Evolutionary conservation across 257 asterid species (phyloP).

Genomic region (Ocimum tenuiflorum): DNA sequence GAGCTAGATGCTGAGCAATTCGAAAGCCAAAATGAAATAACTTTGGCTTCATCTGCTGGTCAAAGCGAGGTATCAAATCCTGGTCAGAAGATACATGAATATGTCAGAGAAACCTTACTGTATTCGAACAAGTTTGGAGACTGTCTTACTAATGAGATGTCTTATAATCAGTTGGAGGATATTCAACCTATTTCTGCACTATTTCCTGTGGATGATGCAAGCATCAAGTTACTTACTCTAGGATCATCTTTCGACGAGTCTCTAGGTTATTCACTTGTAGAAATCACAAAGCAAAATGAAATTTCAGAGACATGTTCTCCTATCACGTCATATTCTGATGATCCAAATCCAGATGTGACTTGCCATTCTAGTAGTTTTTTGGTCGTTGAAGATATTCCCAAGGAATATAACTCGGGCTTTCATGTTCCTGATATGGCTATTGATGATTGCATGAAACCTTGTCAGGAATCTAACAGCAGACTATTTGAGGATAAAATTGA

Average conservation of each 20-base stretch:
- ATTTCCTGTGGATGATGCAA: too few species aligned
- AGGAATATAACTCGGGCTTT: slow-evolving; percentile 25
- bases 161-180: slow-evolving; percentile 36
- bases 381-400: slow-evolving; percentile 21
- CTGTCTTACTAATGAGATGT: slow-evolving; percentile 34
- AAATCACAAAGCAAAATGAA: slow-evolving; percentile 18
- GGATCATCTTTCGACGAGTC: slow-evolving; percentile 27
- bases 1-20: slow-evolving; percentile 39
- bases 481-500: slow-evolving; percentile 16
- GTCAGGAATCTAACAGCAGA: slow-evolving; percentile 20
- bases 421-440: slow-evolving; percentile 25
- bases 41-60: slow-evolving; percentile 13
- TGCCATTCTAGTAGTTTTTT: slow-evolving; percentile 23
- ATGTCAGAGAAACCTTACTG: too few species aligned
- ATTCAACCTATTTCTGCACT: slow-evolving; percentile 30
- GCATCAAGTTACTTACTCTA: slow-evolving; percentile 23
- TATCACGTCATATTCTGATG: slow-evolving; percentile 16
- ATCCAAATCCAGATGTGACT: slow-evolving; percentile 25
- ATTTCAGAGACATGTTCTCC: slow-evolving; percentile 10
- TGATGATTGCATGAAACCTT: slow-evolving; percentile 17
- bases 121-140: slow-evolving; percentile 21
- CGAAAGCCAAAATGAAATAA: slow-evolving; percentile 19
- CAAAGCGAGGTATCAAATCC: slow-evolving; percentile 17
- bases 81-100: slow-evolving; percentile 9
- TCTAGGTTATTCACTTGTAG: slow-evolving; percentile 28